These are phyloP conservation scores for Ustilago trichophora DNA, from an alignment of 1,284 basidiomycete species.

Conservation along the genomic window DNA sequence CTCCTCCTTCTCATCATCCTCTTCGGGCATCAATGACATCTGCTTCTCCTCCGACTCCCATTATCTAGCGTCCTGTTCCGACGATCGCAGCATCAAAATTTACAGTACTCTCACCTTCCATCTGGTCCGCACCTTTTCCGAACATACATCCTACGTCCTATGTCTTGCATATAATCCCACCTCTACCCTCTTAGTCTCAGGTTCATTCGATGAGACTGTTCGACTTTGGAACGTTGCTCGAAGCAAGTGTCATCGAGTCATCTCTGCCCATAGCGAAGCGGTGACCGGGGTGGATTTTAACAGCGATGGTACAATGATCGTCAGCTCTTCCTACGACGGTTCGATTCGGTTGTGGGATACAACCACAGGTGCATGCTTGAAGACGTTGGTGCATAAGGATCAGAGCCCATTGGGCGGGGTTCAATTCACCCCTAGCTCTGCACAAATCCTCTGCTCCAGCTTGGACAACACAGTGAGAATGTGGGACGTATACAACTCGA, in stretches of 20 bases:
- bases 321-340: constrained; percentile 93
- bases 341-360: constrained; percentile 87
- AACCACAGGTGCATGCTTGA: constrained; percentile 93
- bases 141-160: constrained; percentile 93
- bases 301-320: constrained; percentile 90
- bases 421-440: constrained; percentile 88
- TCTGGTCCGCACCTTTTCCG: constrained; percentile 69
- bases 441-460: constrained; percentile 85
- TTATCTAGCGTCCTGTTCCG: constrained; percentile 59
- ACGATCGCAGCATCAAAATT: constrained; percentile 52
- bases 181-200: constrained; percentile 87
- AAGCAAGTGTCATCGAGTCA: constrained; percentile 63
- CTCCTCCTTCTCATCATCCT: too few relatives aligned
- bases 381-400: constrained; percentile 93
- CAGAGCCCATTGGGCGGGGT: constrained; percentile 90
- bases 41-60: constrained; percentile 54
- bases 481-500: constrained; percentile 92
- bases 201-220: constrained; percentile 92
- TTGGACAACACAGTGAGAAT: constrained; percentile 91
- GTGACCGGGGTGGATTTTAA: constrained; percentile 93
- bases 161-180: constrained; percentile 89
- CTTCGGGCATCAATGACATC: constrained; percentile 55
- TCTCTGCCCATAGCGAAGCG: constrained; percentile 93
- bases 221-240: constrained; percentile 92
- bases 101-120: constrained; percentile 37